Conservation (phyloP, 441 rosid genomes). For the Adansonia gregorii region DNA sequence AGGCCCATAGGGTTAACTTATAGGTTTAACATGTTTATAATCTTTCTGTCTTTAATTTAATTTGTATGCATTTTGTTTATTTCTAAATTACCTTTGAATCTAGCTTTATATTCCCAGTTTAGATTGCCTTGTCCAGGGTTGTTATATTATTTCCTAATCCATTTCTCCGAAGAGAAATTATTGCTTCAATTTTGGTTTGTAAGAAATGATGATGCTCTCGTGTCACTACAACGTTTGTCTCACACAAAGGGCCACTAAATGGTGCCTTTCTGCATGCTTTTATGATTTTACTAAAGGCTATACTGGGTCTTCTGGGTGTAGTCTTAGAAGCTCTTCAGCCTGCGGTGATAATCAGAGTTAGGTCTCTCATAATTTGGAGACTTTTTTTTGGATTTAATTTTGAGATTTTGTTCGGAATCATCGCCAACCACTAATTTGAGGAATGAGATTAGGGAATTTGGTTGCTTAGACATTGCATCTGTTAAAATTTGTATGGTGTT, state of each 20-base stretch:
- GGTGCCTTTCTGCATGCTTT: background rate
- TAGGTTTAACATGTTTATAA: background rate
- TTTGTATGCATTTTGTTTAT: background rate
- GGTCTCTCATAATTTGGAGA: background rate
- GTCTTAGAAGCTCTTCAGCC: constrained; percentile 1
- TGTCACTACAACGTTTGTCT: background rate
- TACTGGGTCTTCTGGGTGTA: background rate
- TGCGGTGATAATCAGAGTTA: background rate
- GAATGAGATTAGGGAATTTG: background rate
- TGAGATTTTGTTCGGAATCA: background rate
- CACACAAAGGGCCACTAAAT: background rate
- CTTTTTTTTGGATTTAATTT: background rate
- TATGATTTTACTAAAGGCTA: background rate
- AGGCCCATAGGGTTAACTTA: background rate
- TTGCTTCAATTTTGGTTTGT: background rate
- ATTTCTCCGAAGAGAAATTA: background rate
- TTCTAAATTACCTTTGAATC: background rate
- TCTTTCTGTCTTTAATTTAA: background rate
- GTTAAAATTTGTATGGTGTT: background rate
- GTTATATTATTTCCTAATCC: background rate
- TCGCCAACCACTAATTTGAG: background rate
- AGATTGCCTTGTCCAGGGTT: background rate
- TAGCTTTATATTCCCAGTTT: background rate
- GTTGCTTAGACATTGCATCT: background rate
- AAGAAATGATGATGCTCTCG: background rate